Percentiles rank a stretch among this genome's conserved stretches.
phyloP scores from a whole-genome alignment of 2,329 filamentous ascomycete genomes.

The Talaromyces islandicus region DNA sequence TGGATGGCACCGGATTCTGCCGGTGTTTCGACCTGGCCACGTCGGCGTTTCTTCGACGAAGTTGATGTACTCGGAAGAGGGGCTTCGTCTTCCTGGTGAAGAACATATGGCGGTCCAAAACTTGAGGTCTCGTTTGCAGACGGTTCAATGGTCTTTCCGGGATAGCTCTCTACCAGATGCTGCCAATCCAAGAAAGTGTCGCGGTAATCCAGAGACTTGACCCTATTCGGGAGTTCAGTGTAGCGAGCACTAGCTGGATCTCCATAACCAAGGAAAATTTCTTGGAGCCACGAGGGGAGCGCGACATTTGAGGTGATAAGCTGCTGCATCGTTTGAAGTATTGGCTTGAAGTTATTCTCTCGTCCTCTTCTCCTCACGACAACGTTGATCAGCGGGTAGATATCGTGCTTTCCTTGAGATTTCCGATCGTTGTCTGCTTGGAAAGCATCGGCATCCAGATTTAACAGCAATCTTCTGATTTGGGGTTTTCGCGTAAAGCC shows the following conservation, averaged over 20 bases:
- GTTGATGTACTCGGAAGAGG: constrained; percentile 50
- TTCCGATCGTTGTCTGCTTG: constrained; percentile 65
- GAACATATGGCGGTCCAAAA: constrained; percentile 81
- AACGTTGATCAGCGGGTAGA: constrained; percentile 81
- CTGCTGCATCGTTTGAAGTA: constrained; percentile 84
- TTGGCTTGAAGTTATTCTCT: constrained; percentile 95
- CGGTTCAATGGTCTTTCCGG: constrained; percentile 80
- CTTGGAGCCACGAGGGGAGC: constrained; percentile 85
- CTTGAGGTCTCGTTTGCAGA: constrained; percentile 64
- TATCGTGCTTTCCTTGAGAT: constrained; percentile 62
- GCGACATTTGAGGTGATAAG: constrained; percentile 79
- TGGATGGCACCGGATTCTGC: constrained; percentile 62
- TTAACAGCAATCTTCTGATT: constrained; percentile 67
- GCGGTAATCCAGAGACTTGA: constrained; percentile 77
- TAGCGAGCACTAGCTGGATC: constrained; percentile 85
- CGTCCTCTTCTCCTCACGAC: constrained; percentile 74
- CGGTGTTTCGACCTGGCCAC: constrained; percentile 64
- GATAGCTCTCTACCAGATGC: constrained; percentile 82
- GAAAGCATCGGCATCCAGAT: constrained; percentile 73
- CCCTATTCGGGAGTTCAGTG: constrained; percentile 69
- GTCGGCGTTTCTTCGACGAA: constrained; percentile 78
- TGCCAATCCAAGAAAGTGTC: constrained; percentile 97
- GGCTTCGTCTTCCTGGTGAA: constrained; percentile 58
- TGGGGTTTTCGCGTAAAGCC: constrained; percentile 54
- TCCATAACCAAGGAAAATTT: constrained; percentile 95